Evolutionary conservation across 1,284 basidiomycete species (phyloP).

Genomic region (Ceratobasidium sp.): DNA sequence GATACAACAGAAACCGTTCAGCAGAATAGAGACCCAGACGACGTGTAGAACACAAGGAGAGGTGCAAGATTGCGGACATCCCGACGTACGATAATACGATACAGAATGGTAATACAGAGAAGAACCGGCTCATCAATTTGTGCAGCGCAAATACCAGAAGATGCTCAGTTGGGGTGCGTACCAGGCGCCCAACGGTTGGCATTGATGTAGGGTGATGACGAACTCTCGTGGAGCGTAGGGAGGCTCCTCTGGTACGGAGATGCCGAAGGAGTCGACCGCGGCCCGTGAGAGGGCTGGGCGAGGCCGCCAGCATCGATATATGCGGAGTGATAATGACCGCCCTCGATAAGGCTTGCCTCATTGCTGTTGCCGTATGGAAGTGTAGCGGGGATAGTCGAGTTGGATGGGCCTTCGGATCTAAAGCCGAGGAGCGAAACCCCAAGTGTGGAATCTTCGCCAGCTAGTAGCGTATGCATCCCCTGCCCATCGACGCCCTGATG

Average conservation of each 20-base stretch:
- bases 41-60: conserved; percentile 14
- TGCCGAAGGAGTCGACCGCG: neutral
- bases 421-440: conserved; percentile 24
- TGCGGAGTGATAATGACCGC: conserved; percentile 22
- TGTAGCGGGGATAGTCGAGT: conserved; percentile 1
- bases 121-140: neutral
- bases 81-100: conserved; percentile 10
- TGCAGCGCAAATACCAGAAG: neutral
- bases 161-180: conserved; percentile 4
- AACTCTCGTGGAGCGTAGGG: neutral
- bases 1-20: conserved; percentile 14
- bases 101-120: conserved; percentile 13
- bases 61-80: neutral
- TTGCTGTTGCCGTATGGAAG: conserved; percentile 13
- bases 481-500: neutral
- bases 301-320: conserved; percentile 22
- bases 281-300: neutral
- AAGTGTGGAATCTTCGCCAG: conserved; percentile 21
- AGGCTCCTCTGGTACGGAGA: conserved; percentile 19
- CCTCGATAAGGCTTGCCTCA: conserved; percentile 6
- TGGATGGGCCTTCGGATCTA: neutral
- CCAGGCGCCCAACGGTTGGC: conserved; percentile 16
- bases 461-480: neutral
- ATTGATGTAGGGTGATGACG: conserved; percentile 21
- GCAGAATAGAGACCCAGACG: neutral